Evolutionary conservation across 805 yeast species (phyloP), one percentile per base, ranked within the genome.

Genomic region (Tetrapisispora pingtungensis): DNA sequence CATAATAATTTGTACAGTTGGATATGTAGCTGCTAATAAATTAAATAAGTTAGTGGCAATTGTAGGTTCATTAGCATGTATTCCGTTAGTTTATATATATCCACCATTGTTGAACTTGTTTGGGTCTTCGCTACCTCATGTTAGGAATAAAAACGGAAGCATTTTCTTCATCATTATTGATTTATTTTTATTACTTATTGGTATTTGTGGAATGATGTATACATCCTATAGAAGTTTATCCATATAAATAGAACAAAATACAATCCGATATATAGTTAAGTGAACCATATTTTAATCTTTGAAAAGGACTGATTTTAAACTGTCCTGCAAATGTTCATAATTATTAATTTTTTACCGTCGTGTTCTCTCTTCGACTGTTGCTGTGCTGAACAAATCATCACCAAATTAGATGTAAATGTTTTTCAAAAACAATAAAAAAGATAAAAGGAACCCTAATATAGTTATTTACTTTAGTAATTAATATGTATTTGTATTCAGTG

Each of bases 1-100:
- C 0, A 41, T 71, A 0, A 46, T 70, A 2, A 79, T 84, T 2
- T 71, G 80, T 1, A 49, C 68, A 12, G 67, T 81, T 48, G 86
- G 90, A 0, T 75, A 77, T 48, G 69, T 71, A 48, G 90, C 90
- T 0, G 81, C 88, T 0, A 69, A 73, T 46, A 77, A 81, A 53
- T 64, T 84, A 48, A 90, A 84, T 58, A 71, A 69, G 49, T 81
- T 84, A 62, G 90, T 84, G 8, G 80, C 89, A 2, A 80, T 84
- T 57, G 82, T 84, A 40, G 94, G 94, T 3, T 81, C 88, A 42
- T 80, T 84, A 64, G 89, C 90, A 1, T 84, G 94, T 56, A 81
- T 84, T 46, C 94, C 94, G 2, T 71, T 84, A 65, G 90, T 84
- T 7, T 84, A 84, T 65, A 80, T 84, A 77, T 83, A 84, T 55